phyloP scores from a whole-genome alignment of 1,139 yeast genomes.

The Candida sp. region DNA sequence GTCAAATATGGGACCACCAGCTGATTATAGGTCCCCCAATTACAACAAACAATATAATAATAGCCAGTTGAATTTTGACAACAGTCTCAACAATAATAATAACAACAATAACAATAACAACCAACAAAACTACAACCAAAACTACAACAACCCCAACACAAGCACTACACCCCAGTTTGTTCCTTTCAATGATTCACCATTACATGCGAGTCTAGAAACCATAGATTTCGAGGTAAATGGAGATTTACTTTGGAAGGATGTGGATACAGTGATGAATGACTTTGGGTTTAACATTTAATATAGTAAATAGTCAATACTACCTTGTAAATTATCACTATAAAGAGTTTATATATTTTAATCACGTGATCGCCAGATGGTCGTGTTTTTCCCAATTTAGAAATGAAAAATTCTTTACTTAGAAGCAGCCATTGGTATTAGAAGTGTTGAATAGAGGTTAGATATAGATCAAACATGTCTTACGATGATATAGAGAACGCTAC shows the following conservation, averaged over 20 bases:
- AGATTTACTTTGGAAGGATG: constrained; percentile 84
- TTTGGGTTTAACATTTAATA: constrained; percentile 70
- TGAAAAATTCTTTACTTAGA: neutral
- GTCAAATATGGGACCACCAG: constrained; percentile 2
- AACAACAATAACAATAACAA: constrained; percentile 3
- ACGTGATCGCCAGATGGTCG: neutral
- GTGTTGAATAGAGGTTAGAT: neutral
- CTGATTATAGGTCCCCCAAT: constrained; percentile 1
- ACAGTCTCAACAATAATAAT: constrained; percentile 1
- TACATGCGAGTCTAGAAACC: constrained; percentile 27
- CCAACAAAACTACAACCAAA: constrained; percentile 12
- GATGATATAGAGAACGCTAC: constrained; percentile 81
- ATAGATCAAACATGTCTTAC: constrained; percentile 33
- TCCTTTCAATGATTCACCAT: constrained; percentile 26
- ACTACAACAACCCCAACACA: constrained; percentile 11
- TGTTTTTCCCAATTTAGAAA: neutral
- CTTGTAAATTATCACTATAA: neutral
- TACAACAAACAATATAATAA: neutral
- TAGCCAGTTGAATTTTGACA: neutral
- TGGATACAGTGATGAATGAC: constrained; percentile 89
- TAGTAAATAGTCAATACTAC: neutral
- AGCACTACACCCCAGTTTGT: constrained; percentile 2
- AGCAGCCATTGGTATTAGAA: neutral
- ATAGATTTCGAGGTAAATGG: constrained; percentile 42
- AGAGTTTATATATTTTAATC: neutral